Evolutionary conservation across 2,329 filamentous ascomycete species (phyloP), one percentile per base, ranked within the genome.

Genomic region (Diaporthe aspalathi): DNA sequence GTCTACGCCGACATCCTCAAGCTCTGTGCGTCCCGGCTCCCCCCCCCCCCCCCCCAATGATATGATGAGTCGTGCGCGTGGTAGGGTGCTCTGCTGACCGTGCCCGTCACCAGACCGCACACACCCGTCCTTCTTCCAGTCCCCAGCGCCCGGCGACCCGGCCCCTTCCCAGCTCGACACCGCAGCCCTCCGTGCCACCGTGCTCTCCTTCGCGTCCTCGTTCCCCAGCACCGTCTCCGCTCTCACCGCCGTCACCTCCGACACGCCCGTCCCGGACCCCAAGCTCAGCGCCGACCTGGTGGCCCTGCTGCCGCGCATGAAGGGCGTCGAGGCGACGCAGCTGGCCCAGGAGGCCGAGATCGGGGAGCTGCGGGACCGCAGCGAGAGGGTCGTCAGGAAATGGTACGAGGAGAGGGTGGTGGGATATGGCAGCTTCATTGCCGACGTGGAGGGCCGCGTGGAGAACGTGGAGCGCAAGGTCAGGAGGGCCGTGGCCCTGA

Each of bases 341-440:
- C 79, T 87, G 24, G 85, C 88, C 20, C 91, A 94, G 80, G 85
- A 81, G 49, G 84, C 85, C 60, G 89, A 92, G 79, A 88, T 93
- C 73, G 88, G 87, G 27, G 88, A 88, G 79, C 85, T 92, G 78
- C 87, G 89, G 78, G 87, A 82, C 73, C 87, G 86, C 74, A 95
- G 88, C 82, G 93, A 90, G 80, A 79, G 80, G 73, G 83, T 88
- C 29, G 81, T 94, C 72, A 87, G 91, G 74, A 81, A 84, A 45
- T 97, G 94, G 92, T 94, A 95, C 80, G 91, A 94, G 79, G 83
- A 89, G 29, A 89, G 90, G 4, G 85, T 96, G 53, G 83, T 97
- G 60, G 87, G 87, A 14, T 89, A 89, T 75, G 91, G 91, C 0
- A 88, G 90, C 75, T 87, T 88, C 71, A 91, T 94, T 83, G 92